Conservation (phyloP, 2,329 filamentous ascomycete species). For the Talaromyces marneffei region DNA sequence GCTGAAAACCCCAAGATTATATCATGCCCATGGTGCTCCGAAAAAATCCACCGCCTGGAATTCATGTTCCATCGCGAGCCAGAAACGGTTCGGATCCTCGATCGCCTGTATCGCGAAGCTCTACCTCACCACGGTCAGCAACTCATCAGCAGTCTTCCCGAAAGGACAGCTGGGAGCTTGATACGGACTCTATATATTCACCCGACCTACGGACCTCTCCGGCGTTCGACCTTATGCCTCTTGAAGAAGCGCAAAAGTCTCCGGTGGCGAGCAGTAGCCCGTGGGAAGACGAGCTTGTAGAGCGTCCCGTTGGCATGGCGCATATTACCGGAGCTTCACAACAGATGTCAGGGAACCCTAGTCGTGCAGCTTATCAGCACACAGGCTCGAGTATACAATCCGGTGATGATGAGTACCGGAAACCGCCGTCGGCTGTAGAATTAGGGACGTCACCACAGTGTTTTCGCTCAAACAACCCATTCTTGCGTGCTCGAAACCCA, state of each 20-base stretch:
- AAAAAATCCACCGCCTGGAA: slow-evolving; percentile 33
- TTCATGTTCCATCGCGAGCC: slow-evolving; percentile 29
- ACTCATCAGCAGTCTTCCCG: slow-evolving; percentile 18
- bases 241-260: slow-evolving; percentile 34
- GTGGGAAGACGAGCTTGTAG: slow-evolving; percentile 29
- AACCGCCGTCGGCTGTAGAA: slow-evolving; percentile 13
- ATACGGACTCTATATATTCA: slow-evolving; percentile 30
- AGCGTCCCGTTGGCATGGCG: slow-evolving; percentile 16
- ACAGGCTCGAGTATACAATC: slow-evolving; percentile 10
- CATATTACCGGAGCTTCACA: background rate
- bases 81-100: slow-evolving; percentile 26
- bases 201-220: slow-evolving; percentile 35
- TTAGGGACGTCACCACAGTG: slow-evolving; percentile 25
- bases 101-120: slow-evolving; percentile 30
- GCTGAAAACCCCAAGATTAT: background rate
- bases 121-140: slow-evolving; percentile 24
- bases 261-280: slow-evolving; percentile 28
- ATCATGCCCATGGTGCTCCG: slow-evolving; percentile 31
- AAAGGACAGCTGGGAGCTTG: slow-evolving; percentile 23
- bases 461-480: slow-evolving; percentile 38
- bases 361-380: slow-evolving; percentile 1
- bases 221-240: slow-evolving; percentile 33
- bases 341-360: background rate
- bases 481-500: slow-evolving; percentile 26
- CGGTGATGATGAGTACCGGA: slow-evolving; percentile 21